phyloP scores from a whole-genome alignment of 2,329 filamentous ascomycete species.

The Cladophialophora exuberans region DNA sequence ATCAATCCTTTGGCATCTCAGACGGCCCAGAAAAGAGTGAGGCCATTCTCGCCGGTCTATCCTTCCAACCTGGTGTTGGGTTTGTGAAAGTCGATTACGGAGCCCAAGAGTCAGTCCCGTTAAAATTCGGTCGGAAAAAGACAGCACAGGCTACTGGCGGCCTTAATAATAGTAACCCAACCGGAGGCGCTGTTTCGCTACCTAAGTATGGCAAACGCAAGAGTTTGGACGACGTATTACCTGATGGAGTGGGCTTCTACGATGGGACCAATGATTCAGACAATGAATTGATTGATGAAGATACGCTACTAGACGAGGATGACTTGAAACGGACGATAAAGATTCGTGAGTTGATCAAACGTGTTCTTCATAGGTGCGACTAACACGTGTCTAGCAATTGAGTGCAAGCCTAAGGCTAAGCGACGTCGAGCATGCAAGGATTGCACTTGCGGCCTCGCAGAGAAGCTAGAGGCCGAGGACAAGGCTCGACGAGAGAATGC shows the following conservation, averaged over 20 bases:
- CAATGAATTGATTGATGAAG: slow-evolving; percentile 90
- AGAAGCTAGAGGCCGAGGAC: slow-evolving; percentile 86
- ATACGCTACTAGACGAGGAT: slow-evolving; percentile 80
- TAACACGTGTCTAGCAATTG: slow-evolving; percentile 63
- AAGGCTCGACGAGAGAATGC: slow-evolving; percentile 66
- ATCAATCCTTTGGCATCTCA: slow-evolving; percentile 59
- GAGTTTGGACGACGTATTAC: slow-evolving; percentile 42
- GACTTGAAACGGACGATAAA: slow-evolving; percentile 75
- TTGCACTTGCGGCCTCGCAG: slow-evolving; percentile 90
- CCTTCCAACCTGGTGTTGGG: slow-evolving; percentile 60
- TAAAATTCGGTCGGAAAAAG: slow-evolving; percentile 69
- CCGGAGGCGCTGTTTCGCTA: slow-evolving; percentile 23
- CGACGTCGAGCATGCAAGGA: slow-evolving; percentile 95
- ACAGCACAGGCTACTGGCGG: slow-evolving; percentile 31
- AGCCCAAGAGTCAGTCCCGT: slow-evolving; percentile 59
- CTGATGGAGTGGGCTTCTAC: slow-evolving; percentile 68
- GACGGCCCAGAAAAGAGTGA: slow-evolving; percentile 65
- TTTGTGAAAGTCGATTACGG: slow-evolving; percentile 74
- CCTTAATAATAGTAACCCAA: slow-evolving; percentile 1
- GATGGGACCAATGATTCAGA: slow-evolving; percentile 67
- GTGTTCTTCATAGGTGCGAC: background rate
- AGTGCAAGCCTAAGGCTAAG: slow-evolving; percentile 86
- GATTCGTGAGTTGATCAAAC: slow-evolving; percentile 30
- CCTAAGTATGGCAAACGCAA: slow-evolving; percentile 47
- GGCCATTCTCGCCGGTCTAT: slow-evolving; percentile 79